These are phyloP conservation scores for Pseudogymnoascus sp. DNA, from an alignment of 2,329 filamentous ascomycete genomes.

Conservation along the genomic window DNA sequence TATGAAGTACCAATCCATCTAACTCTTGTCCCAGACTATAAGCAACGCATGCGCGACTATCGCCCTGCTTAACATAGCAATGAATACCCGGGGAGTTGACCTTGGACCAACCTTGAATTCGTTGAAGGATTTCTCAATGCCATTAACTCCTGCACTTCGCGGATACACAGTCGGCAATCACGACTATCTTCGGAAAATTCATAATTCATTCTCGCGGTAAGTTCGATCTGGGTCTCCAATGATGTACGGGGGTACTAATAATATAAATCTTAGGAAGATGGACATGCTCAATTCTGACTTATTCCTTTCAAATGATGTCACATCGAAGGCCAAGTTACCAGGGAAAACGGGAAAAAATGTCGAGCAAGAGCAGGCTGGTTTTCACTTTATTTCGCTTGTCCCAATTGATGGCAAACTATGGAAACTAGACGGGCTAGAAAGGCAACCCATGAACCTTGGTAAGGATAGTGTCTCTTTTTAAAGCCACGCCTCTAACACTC, in stretches of 20 bases:
- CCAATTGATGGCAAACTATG: constrained; percentile 69
- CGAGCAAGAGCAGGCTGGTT: constrained; percentile 54
- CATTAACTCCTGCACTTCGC: constrained; percentile 64
- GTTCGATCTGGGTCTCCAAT: constrained; percentile 16
- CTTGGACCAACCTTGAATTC: constrained; percentile 63
- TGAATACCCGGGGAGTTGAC: constrained; percentile 64
- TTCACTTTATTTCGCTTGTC: constrained; percentile 87
- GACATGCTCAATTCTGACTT: constrained; percentile 71
- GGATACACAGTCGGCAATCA: constrained; percentile 71
- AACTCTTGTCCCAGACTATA: constrained; percentile 49
- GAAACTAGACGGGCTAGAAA: constrained; percentile 82
- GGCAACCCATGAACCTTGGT: constrained; percentile 61
- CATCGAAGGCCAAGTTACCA: constrained; percentile 40
- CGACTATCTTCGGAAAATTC: constrained; percentile 68
- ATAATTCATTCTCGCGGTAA: constrained; percentile 79
- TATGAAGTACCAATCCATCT: neutral
- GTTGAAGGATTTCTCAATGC: constrained; percentile 67
- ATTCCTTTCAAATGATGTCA: constrained; percentile 51
- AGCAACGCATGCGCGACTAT: constrained; percentile 88
- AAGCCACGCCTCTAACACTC: constrained; percentile 10
- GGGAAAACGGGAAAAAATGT: constrained; percentile 74
- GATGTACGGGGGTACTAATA: constrained; percentile 10
- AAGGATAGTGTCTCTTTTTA: constrained; percentile 18
- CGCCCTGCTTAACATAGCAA: constrained; percentile 85
- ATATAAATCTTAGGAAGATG: constrained; percentile 47